Conservation (phyloP, 1,284 basidiomycete species). For the Ganoderma sinense region DNA sequence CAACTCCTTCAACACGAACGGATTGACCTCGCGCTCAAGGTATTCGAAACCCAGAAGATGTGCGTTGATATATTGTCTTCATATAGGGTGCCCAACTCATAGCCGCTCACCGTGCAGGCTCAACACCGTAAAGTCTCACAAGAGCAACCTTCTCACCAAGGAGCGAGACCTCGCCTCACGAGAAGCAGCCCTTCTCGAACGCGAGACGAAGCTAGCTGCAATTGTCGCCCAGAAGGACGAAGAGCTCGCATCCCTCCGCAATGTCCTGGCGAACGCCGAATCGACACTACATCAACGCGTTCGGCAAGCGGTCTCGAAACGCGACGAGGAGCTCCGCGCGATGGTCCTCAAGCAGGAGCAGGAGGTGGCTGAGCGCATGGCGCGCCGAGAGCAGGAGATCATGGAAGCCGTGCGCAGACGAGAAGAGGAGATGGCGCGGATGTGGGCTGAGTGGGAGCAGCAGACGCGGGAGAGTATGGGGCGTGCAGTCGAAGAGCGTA, state of each 20-base stretch:
- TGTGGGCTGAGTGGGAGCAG: constrained; percentile 65
- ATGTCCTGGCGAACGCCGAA: constrained; percentile 46
- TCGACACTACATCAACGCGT: constrained; percentile 58
- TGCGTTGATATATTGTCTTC: constrained; percentile 41
- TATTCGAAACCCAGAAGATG: constrained; percentile 83
- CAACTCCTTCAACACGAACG: constrained; percentile 83
- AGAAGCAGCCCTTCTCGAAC: constrained; percentile 61
- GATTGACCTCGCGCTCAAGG: constrained; percentile 74
- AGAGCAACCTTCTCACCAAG: constrained; percentile 52
- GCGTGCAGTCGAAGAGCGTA: constrained; percentile 56
- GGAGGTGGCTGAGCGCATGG: constrained; percentile 75
- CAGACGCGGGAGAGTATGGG: constrained; percentile 59
- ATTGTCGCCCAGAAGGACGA: constrained; percentile 63
- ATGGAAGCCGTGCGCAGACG: constrained; percentile 56
- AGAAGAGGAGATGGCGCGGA: constrained; percentile 54
- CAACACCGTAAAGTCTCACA: constrained; percentile 67
- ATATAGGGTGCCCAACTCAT: neutral
- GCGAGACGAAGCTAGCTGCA: constrained; percentile 57
- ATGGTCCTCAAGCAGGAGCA: constrained; percentile 73
- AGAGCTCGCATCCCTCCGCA: constrained; percentile 61
- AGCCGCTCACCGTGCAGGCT: constrained; percentile 50
- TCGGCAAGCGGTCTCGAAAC: constrained; percentile 64
- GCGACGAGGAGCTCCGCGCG: constrained; percentile 74
- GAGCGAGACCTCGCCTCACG: constrained; percentile 75
- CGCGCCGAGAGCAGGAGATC: constrained; percentile 72